phyloP scores from a whole-genome alignment of 2,329 filamentous ascomycete genomes.

The Xylaria sp. region DNA sequence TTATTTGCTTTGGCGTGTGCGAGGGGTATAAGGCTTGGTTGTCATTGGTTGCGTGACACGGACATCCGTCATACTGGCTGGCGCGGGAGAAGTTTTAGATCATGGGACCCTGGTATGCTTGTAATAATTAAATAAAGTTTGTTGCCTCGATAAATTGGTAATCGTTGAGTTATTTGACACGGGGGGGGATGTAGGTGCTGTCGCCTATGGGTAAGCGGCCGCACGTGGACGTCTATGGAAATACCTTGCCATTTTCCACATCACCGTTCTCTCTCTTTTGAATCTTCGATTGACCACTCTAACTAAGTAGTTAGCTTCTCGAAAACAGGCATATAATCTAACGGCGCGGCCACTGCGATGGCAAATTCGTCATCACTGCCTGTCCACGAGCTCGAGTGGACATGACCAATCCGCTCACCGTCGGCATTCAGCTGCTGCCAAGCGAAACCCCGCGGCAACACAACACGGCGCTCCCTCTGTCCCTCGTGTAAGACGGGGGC shows the following conservation, averaged over 20 bases:
- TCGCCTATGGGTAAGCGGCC: not conserved
- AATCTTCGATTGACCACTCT: not conserved
- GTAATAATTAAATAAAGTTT: slow-evolving; percentile 7
- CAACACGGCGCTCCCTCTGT: slow-evolving; percentile 41
- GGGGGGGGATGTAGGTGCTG: not conserved
- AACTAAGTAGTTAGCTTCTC: slow-evolving; percentile 10
- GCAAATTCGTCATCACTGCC: slow-evolving; percentile 10
- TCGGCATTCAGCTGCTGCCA: slow-evolving; percentile 32
- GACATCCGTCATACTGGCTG: not conserved
- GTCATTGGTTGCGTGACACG: not conserved
- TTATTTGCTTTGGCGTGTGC: slow-evolving; percentile 13
- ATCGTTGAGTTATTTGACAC: not conserved
- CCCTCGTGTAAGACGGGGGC: slow-evolving; percentile 65
- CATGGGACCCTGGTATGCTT: not conserved
- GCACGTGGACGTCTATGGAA: not conserved
- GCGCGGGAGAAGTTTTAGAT: not conserved
- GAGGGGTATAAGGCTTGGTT: slow-evolving; percentile 14
- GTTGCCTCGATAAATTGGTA: slow-evolving; percentile 11
- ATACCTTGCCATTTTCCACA: not conserved
- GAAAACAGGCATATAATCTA: slow-evolving; percentile 40
- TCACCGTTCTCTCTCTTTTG: not conserved
- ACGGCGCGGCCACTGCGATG: slow-evolving; percentile 26
- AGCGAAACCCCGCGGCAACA: slow-evolving; percentile 27
- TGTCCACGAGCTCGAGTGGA: slow-evolving; percentile 13
- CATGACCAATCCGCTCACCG: slow-evolving; percentile 27